phyloP scores from a whole-genome alignment of 1,284 basidiomycete species.

The Tylopilus orsonianus region DNA sequence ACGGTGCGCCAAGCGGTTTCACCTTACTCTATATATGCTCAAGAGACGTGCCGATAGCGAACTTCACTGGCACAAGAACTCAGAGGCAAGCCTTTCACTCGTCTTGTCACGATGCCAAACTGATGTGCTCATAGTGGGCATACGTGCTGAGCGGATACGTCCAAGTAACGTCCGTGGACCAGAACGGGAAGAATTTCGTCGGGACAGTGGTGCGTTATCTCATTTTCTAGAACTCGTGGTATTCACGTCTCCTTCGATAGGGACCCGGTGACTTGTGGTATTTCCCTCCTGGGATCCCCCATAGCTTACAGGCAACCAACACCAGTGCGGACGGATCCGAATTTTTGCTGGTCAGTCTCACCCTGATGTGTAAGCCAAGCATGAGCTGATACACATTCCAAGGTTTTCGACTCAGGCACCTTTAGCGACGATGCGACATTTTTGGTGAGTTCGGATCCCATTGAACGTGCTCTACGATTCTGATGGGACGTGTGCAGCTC shows the following conservation, averaged over 20 bases:
- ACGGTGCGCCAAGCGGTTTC: slow-evolving; percentile 28
- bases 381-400: neutral
- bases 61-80: slow-evolving; percentile 42
- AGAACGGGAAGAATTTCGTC: slow-evolving; percentile 61
- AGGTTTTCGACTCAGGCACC: slow-evolving; percentile 49
- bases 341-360: slow-evolving; percentile 43
- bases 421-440: slow-evolving; percentile 58
- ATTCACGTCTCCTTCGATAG: slow-evolving; percentile 18
- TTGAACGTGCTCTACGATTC: neutral
- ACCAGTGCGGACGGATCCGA: slow-evolving; percentile 46
- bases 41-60: slow-evolving; percentile 40
- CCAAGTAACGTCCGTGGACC: slow-evolving; percentile 61
- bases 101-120: neutral
- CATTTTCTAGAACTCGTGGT: no score
- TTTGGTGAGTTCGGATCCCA: slow-evolving; percentile 30
- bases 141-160: slow-evolving; percentile 64
- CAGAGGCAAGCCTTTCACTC: no score
- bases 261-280: slow-evolving; percentile 52
- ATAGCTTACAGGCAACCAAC: slow-evolving; percentile 48
- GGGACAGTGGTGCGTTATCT: slow-evolving; percentile 48
- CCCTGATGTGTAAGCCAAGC: neutral
- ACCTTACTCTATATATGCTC: neutral
- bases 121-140: slow-evolving; percentile 47
- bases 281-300: slow-evolving; percentile 47
- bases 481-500: slow-evolving; percentile 1